phyloP scores from a whole-genome alignment of 305 asterid species.

The Caryopteris hybrid region DNA sequence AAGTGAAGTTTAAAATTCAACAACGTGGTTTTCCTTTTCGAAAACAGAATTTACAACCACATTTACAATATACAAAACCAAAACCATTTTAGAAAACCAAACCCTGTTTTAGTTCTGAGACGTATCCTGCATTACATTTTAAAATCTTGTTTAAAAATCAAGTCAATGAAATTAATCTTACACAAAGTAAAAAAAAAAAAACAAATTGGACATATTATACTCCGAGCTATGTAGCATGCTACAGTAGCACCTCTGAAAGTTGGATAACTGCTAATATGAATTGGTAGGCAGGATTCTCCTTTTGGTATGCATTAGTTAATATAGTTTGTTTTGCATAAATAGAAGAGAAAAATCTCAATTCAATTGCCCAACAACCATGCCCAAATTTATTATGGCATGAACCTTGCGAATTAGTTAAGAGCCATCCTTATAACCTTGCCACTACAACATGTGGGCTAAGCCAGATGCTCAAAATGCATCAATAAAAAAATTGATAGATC shows the following conservation, averaged over 20 bases:
- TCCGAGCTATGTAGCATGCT: too few species aligned
- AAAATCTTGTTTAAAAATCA: too few species aligned
- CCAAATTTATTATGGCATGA: not conserved
- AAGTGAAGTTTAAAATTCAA: not conserved
- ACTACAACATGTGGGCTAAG: not conserved
- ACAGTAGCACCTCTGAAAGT: slow-evolving; percentile 5
- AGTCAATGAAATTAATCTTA: too few species aligned
- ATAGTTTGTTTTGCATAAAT: not conserved
- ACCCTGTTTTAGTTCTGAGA: too few species aligned
- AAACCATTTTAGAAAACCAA: too few species aligned
- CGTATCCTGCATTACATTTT: too few species aligned
- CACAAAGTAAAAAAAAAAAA: too few species aligned
- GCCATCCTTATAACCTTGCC: not conserved
- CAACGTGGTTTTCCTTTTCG: too few species aligned
- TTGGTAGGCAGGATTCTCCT: not conserved
- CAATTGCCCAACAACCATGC: not conserved
- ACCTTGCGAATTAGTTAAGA: not conserved
- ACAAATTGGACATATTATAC: too few species aligned
- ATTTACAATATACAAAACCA: too few species aligned
- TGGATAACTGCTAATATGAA: slow-evolving; percentile 5
- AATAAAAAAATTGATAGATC: slow-evolving; percentile 7
- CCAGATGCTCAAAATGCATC: slow-evolving; percentile 10
- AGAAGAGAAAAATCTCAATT: not conserved
- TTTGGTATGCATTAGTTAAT: not conserved
- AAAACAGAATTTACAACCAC: too few species aligned